phyloP scores from a whole-genome alignment of 495 filamentous ascomycete genomes.

The Xylaria castorea region DNA sequence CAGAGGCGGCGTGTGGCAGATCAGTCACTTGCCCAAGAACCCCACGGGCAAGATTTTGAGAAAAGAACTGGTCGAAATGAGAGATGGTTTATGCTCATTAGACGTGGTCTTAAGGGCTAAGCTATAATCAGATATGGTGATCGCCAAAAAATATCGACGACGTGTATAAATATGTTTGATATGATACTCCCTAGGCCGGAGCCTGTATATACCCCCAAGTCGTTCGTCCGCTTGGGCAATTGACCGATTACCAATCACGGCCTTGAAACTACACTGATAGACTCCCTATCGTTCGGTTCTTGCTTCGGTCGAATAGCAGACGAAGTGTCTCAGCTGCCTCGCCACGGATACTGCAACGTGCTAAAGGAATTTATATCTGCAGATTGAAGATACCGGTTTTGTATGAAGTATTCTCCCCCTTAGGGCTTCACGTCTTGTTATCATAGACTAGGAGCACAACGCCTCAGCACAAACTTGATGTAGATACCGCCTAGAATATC shows the following conservation, averaged over 20 bases:
- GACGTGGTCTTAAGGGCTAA: conserved; percentile 25
- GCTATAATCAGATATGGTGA: conserved; percentile 19
- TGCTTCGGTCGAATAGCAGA: neutral
- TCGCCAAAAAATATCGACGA: neutral
- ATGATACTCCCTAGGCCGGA: neutral
- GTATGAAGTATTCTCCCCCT: neutral
- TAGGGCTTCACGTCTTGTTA: neutral
- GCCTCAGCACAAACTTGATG: neutral
- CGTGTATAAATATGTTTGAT: conserved; percentile 7
- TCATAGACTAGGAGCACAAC: neutral
- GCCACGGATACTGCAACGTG: neutral
- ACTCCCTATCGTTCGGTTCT: neutral
- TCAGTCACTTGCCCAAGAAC: conserved; percentile 44
- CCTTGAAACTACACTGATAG: neutral
- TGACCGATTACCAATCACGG: neutral
- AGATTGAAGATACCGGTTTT: neutral
- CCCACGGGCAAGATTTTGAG: conserved; percentile 47
- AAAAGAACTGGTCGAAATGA: conserved; percentile 39
- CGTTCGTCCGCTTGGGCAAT: neutral
- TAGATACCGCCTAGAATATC: neutral
- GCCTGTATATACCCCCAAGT: neutral
- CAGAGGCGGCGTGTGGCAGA: conserved; percentile 45
- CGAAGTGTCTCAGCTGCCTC: neutral
- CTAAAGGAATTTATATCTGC: neutral
- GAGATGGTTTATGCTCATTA: conserved; percentile 35